Evolutionary conservation across 2,329 filamentous ascomycete genomes (phyloP).

Genomic region (Penicillium olsonii): DNA sequence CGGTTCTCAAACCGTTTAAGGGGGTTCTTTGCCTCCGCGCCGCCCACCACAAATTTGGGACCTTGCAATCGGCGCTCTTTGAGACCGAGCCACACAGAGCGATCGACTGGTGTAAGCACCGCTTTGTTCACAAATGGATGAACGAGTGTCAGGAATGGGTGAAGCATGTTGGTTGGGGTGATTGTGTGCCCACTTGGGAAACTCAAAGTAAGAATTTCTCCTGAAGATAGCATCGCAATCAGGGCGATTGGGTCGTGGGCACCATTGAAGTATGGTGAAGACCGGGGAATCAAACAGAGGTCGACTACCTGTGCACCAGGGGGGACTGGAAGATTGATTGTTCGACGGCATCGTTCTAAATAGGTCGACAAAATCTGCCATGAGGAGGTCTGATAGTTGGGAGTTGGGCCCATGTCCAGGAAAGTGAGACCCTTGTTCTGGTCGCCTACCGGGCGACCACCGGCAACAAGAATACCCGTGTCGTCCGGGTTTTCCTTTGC

Average conservation of each 20-base stretch:
- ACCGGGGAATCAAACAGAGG: constrained; percentile 79
- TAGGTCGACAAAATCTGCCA: constrained; percentile 82
- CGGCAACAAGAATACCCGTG: constrained; percentile 82
- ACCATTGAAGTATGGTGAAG: constrained; percentile 81
- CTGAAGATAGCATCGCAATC: constrained; percentile 76
- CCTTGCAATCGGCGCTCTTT: constrained; percentile 79
- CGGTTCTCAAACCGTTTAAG: constrained; percentile 78
- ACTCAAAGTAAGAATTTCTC: constrained; percentile 84
- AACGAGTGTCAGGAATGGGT: constrained; percentile 81
- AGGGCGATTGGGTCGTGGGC: constrained; percentile 89
- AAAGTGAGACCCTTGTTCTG: constrained; percentile 79
- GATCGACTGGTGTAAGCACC: constrained; percentile 71
- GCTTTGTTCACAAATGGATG: constrained; percentile 83
- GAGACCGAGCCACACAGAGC: constrained; percentile 85
- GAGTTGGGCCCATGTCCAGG: constrained; percentile 83
- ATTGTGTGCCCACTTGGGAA: constrained; percentile 93
- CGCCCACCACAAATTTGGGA: constrained; percentile 75
- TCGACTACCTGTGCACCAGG: constrained; percentile 74
- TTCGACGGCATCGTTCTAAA: constrained; percentile 72
- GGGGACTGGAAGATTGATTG: constrained; percentile 72
- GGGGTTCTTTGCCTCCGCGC: constrained; percentile 68
- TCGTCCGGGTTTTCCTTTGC: constrained; percentile 93
- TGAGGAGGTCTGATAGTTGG: constrained; percentile 85
- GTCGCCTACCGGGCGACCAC: constrained; percentile 69
- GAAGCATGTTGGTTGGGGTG: constrained; percentile 87